phyloP scores from a whole-genome alignment of 2,329 filamentous ascomycete genomes.

The Cercospora zeae-maydis region DNA sequence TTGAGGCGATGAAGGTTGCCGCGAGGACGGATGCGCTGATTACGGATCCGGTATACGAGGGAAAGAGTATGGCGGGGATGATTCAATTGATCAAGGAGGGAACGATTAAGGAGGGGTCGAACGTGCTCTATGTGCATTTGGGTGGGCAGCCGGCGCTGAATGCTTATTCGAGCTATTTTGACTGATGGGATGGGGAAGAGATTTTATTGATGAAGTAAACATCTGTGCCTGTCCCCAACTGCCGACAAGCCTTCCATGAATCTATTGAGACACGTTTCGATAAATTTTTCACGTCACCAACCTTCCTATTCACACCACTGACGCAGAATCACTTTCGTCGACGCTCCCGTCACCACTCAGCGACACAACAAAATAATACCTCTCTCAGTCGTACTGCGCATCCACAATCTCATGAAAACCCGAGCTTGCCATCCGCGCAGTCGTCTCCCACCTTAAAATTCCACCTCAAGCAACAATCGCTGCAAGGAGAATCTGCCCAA shows the following conservation, averaged over 20 bases:
- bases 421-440: background rate
- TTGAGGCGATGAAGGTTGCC: constrained; percentile 65
- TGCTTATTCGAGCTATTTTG: constrained; percentile 50
- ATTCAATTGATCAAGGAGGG: constrained; percentile 63
- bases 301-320: background rate
- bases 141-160: constrained; percentile 68
- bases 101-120: constrained; percentile 57
- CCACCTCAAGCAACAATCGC: too few species aligned
- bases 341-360: background rate
- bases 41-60: constrained; percentile 73
- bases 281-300: background rate
- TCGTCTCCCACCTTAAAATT: background rate
- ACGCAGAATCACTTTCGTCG: background rate
- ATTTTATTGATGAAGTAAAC: background rate
- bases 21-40: constrained; percentile 68
- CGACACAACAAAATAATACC: background rate
- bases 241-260: too few species aligned
- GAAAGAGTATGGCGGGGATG: constrained; percentile 70
- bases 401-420: background rate
- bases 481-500: too few species aligned
- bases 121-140: constrained; percentile 67
- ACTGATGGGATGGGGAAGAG: background rate
- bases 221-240: background rate
- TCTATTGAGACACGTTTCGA: background rate
- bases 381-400: background rate